A percentile compares a stretch with the other conserved stretches of the same genome.
Evolutionary conservation across 495 filamentous ascomycete species (phyloP).

Genomic region (Neurospora sp.): DNA sequence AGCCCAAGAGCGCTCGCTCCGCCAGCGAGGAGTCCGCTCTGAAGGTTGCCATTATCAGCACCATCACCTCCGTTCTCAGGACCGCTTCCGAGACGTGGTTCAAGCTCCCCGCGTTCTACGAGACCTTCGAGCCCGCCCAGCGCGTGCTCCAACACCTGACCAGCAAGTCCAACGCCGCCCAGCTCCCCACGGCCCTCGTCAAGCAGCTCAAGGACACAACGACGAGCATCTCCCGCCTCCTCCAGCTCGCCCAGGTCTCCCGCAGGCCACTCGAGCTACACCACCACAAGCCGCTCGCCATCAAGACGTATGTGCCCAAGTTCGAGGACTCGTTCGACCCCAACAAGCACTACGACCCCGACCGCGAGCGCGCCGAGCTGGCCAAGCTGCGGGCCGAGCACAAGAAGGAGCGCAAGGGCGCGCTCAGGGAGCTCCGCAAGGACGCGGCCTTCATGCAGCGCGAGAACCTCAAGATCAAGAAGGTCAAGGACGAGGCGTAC

Average conservation of each 20-base stretch:
- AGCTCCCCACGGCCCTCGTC: constrained; percentile 32
- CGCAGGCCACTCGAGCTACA: constrained; percentile 80
- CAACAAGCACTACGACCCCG: constrained; percentile 88
- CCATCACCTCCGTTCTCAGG: constrained; percentile 46
- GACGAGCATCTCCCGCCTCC: constrained; percentile 35
- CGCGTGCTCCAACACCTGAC: constrained; percentile 45
- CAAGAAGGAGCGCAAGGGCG: constrained; percentile 92
- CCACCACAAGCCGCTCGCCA: constrained; percentile 77
- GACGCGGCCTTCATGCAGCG: constrained; percentile 85
- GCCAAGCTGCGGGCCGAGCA: constrained; percentile 76
- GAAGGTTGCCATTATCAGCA: constrained; percentile 49
- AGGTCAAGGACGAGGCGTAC: constrained; percentile 78
- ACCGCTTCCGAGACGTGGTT: constrained; percentile 53
- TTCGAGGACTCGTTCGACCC: constrained; percentile 96
- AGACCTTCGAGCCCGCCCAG: constrained; percentile 56
- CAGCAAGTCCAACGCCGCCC: constrained; percentile 37
- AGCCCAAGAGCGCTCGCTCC: constrained; percentile 10
- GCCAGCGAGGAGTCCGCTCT: constrained; percentile 23
- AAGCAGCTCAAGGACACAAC: constrained; percentile 28
- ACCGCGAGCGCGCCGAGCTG: constrained; percentile 73
- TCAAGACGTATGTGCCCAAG: constrained; percentile 82
- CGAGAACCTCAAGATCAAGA: constrained; percentile 83
- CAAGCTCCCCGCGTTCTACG: constrained; percentile 57
- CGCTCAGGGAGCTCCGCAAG: constrained; percentile 86
- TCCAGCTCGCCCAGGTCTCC: constrained; percentile 45